Evolutionary conservation across 768 basidiomycete species (phyloP).

Genomic region (Lentinula raphanica): DNA sequence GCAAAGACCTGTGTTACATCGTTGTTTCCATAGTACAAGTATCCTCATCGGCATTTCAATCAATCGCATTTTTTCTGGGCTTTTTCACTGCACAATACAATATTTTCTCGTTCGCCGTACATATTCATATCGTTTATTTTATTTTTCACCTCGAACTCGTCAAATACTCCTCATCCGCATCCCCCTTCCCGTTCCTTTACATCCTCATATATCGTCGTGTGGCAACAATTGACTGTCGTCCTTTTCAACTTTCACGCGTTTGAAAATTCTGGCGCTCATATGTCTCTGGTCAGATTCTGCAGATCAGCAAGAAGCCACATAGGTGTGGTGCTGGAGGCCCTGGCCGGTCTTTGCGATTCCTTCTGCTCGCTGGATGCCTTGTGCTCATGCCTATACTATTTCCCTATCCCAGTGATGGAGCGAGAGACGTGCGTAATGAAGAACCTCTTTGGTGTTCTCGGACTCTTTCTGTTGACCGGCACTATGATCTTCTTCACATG

Average conservation of each 20-base stretch:
- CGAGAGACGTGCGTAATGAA: not conserved
- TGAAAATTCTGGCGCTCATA: not conserved
- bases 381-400: not conserved
- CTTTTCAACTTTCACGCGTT: not conserved
- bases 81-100: constrained; percentile 6
- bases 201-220: constrained; percentile 3
- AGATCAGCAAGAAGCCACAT: not conserved
- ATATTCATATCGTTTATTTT: constrained; percentile 7
- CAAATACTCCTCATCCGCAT: constrained; percentile 13
- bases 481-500: not conserved
- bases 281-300: not conserved
- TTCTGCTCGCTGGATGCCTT: constrained; percentile 4
- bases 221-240: constrained; percentile 7
- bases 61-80: constrained; percentile 3
- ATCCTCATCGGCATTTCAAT: constrained; percentile 8
- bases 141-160: constrained; percentile 19
- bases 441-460: not conserved
- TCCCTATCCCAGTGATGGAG: not conserved
- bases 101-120: constrained; percentile 6
- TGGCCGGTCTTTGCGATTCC: constrained; percentile 5
- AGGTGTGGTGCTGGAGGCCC: constrained; percentile 3
- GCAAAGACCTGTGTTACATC: constrained; percentile 8
- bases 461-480: not conserved
- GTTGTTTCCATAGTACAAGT: constrained; percentile 8
- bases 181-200: constrained; percentile 11